Evolutionary conservation across 1,284 basidiomycete genomes (phyloP).

Genomic region (Anthracocystis walkeri): DNA sequence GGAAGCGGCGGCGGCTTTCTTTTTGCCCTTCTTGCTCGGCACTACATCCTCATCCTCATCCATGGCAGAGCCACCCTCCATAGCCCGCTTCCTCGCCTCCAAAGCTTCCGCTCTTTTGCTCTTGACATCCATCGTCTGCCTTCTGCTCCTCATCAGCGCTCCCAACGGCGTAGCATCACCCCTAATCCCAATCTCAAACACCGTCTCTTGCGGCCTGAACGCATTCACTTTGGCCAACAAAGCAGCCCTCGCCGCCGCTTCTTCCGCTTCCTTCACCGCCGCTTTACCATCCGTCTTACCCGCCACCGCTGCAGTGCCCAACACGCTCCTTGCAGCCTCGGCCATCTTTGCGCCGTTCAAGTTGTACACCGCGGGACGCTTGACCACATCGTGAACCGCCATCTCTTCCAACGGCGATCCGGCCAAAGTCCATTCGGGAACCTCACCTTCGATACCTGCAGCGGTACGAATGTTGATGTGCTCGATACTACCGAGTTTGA

Average conservation of each 20-base stretch:
- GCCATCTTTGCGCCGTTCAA: slow-evolving; percentile 35
- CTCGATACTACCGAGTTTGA: slow-evolving; percentile 71
- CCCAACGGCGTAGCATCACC: slow-evolving; percentile 73
- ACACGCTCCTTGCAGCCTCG: slow-evolving; percentile 16
- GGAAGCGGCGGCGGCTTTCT: slow-evolving; percentile 51
- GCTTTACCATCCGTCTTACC: slow-evolving; percentile 10
- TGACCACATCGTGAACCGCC: slow-evolving; percentile 77
- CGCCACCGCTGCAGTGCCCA: slow-evolving; percentile 8
- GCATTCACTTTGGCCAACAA: slow-evolving; percentile 82
- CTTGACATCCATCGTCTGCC: slow-evolving; percentile 79
- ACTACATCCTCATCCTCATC: slow-evolving; percentile 18
- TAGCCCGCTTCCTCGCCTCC: slow-evolving; percentile 62
- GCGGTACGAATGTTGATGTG: slow-evolving; percentile 51
- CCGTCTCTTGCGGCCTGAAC: slow-evolving; percentile 89
- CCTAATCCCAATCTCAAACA: slow-evolving; percentile 87
- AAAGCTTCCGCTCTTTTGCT: slow-evolving; percentile 70
- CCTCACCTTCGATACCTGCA: slow-evolving; percentile 29
- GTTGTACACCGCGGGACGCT: slow-evolving; percentile 55
- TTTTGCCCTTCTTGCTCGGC: slow-evolving; percentile 28
- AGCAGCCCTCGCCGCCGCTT: slow-evolving; percentile 74
- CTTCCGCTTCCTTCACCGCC: slow-evolving; percentile 69
- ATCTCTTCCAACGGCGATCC: slow-evolving; percentile 76
- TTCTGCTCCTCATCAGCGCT: slow-evolving; percentile 85
- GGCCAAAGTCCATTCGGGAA: slow-evolving; percentile 75
- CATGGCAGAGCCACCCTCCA: slow-evolving; percentile 34